Base-by-base conservation (phyloP, 345 rosid species). In the Sisymbrium irio region DNA sequence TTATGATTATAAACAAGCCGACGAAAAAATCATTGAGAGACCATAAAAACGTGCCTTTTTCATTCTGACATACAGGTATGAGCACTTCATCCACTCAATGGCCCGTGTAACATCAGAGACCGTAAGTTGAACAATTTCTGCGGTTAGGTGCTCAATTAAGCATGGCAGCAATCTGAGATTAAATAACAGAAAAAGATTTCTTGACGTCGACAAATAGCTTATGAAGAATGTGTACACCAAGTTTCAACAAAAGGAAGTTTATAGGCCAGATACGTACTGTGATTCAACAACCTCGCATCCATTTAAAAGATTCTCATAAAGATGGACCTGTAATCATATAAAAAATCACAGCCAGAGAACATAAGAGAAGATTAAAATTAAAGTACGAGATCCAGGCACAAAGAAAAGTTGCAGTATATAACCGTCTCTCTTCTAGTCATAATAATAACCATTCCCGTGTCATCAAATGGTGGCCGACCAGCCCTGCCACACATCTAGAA, bases 391-490 rank as follows among this genome's bases (percentile, higher is more conserved):
- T 39, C 53, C 39, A 28, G 57, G 7, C 18, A 63, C 60, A 61
- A 17, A 46, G 78, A 62, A 67, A 44, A 61, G 74, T 72, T 61
- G 44, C 67, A 6, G 47, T 50, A 9, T 54, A 62, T 81, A 81
- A 95, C 99, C 58, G 99, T 92, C 81, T 90, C 97, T 82, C 86
- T 85, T 88, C 97, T 88, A 30, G 97, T 95, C 99, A 95, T 95
- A 71, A 93, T 91, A 79, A 95, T 54, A 69, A 92, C 97, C 80
- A 81, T 79, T 74, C 99, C 99, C 51, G 96, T 87, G 78, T 89
- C 96, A 73, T 92, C 96, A 88, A 92, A 95, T 63, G 99, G 99
- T 60, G 99, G 99, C 74, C 97, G 83, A 44, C 99, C 99, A 71
- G 99, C 99, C 84, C 99, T 87, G 74, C 99, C 99, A 77, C 86